Evolutionary conservation across 306 rosid genomes (phyloP).

Genomic region (Lupinus albus): DNA sequence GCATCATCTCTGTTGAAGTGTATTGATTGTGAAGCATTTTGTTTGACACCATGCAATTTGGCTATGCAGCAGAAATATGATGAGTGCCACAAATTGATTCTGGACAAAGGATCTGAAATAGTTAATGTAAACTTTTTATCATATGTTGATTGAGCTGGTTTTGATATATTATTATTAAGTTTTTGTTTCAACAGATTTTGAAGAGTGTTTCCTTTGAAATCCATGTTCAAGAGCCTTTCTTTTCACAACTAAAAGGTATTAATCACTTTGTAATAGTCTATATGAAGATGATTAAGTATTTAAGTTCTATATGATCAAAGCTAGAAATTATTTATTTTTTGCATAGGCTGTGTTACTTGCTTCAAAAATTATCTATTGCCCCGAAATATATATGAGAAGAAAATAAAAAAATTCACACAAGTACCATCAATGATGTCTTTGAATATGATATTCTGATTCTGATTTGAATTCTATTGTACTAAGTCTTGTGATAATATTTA

Average conservation of each 20-base stretch:
- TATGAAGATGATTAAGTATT: constrained; percentile 8
- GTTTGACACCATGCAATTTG: constrained; percentile 29
- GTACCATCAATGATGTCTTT: constrained; percentile 4
- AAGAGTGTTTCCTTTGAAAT: constrained; percentile 56
- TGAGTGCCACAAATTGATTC: constrained; percentile 63
- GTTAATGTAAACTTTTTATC: constrained; percentile 47
- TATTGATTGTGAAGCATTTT: constrained; percentile 49
- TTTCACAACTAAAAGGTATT: constrained; percentile 67
- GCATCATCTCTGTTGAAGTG: constrained; percentile 54
- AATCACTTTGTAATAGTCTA: neutral
- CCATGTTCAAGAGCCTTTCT: constrained; percentile 74
- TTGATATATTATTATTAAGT: neutral
- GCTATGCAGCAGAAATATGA: constrained; percentile 48
- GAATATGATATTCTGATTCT: constrained; percentile 20
- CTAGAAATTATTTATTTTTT: constrained; percentile 12
- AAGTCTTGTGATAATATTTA: constrained; percentile 36
- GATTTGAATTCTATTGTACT: constrained; percentile 2
- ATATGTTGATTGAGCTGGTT: constrained; percentile 10
- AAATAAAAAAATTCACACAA: neutral
- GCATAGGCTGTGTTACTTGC: neutral
- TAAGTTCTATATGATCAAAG: neutral
- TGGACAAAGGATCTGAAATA: constrained; percentile 60
- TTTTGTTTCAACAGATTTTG: constrained; percentile 53
- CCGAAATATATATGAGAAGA: neutral
- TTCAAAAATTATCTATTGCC: constrained; percentile 16